Evolutionary conservation across 2,329 filamentous ascomycete genomes (phyloP), one percentile per base, ranked within the genome.

Genomic region (Laburnicola sp.): DNA sequence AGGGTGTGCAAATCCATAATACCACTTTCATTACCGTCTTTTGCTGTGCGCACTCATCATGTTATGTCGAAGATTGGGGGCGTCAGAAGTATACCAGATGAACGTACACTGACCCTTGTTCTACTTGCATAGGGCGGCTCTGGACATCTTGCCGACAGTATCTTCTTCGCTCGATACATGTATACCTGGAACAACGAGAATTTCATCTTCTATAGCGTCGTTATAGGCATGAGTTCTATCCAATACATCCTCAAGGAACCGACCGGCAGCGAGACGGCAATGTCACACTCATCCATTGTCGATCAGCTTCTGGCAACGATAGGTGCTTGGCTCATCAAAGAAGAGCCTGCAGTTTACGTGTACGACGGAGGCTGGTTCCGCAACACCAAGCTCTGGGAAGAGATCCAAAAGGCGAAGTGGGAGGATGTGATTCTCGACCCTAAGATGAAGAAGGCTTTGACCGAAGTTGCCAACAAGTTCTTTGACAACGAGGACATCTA

Each of bases 381-480:
- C 40, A 70, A 68, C 51, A 66, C 68, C 11, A 62, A 68, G 32
- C 60, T 78, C 5, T 78, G 68, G 57, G 51, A 71, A 23, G 60
- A 72, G 51, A 73, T 78, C 11, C 55, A 72, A 58, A 75, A 76
- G 54, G 66, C 73, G 6, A 65, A 56, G 25, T 78, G 76, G 76
- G 70, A 75, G 23, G 74, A 78, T 43, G 75, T 78, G n/a, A 78
- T 79, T 40, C 62, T 79, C 10, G 74, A 78, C 48, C 66, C 73
- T 26, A 63, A 64, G 21, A 71, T 75, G 68, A 78, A 78, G 61
- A 69, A 71, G 38, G 75, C 74, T 21, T 62, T 78, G 9, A 69
- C 70, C 2, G 59, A 67, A 16, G 73, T 72, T 4, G 67, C 71
- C 6, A 63, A 68, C 39, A 75, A 73, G n/a, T 78, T 78, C 63